These are phyloP conservation scores for Lasiosphaeria hispida DNA, from an alignment of 495 filamentous ascomycete species.

Conservation along the genomic window DNA sequence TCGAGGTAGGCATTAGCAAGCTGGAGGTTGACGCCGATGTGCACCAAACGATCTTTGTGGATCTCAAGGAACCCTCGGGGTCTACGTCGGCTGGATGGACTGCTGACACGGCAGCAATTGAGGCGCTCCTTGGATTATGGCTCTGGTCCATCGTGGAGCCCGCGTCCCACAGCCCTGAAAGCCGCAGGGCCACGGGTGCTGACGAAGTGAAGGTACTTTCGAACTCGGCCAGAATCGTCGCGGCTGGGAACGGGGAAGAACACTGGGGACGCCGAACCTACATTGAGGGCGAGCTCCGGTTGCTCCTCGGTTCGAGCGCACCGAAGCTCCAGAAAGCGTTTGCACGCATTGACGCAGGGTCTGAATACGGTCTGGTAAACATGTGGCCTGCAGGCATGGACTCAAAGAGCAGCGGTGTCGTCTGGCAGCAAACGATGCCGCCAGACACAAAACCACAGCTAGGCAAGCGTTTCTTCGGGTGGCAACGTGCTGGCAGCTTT, in stretches of 20 bases:
- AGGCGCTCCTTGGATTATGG: background rate
- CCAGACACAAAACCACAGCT: background rate
- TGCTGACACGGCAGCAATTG: background rate
- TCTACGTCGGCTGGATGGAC: background rate
- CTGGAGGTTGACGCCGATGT: background rate
- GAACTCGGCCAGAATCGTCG: background rate
- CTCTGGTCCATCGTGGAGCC: background rate
- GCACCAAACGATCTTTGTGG: background rate
- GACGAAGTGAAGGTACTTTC: background rate
- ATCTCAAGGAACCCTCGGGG: background rate
- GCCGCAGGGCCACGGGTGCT: too few species aligned
- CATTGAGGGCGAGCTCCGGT: slow-evolving; percentile 1
- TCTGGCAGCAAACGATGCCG: too few species aligned
- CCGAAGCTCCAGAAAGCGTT: background rate
- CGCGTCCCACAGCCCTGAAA: background rate
- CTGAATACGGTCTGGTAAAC: background rate
- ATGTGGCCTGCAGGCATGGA: background rate
- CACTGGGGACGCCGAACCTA: slow-evolving; percentile 1
- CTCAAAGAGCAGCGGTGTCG: background rate
- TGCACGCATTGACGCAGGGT: background rate
- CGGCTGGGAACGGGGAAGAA: background rate
- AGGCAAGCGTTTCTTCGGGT: background rate
- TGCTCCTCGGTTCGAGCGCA: background rate
- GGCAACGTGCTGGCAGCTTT: background rate
- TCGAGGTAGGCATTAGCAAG: background rate